Conservation (phyloP, 129 eudicot genomes). For the Cynara cardunculus region DNA sequence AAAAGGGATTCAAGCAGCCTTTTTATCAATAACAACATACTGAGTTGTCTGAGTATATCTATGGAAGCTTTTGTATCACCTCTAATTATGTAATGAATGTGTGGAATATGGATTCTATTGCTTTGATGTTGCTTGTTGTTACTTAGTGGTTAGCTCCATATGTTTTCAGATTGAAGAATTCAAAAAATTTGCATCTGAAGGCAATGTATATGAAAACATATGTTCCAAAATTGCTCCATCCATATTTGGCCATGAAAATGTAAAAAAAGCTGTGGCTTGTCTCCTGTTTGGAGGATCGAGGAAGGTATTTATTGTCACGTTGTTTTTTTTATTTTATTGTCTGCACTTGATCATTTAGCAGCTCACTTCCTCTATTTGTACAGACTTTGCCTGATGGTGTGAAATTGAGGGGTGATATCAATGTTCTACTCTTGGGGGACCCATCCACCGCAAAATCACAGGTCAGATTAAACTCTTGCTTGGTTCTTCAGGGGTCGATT, state of each 20-base stretch:
- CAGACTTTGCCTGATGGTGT: constrained; percentile 97
- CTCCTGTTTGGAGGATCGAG: constrained; percentile 96
- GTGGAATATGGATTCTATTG: neutral
- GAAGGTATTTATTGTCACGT: constrained; percentile 54
- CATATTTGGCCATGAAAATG: constrained; percentile 85
- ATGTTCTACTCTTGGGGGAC: constrained; percentile 94
- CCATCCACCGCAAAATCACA: constrained; percentile 99
- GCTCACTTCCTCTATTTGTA: constrained; percentile 11
- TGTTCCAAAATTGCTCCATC: constrained; percentile 98
- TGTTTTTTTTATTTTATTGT: neutral
- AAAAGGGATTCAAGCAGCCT: neutral
- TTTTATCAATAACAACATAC: neutral
- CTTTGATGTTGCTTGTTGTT: neutral
- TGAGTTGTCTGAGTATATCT: neutral
- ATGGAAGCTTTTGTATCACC: neutral
- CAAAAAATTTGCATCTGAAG: constrained; percentile 82
- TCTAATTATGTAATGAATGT: neutral
- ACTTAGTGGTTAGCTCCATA: neutral
- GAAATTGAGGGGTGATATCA: constrained; percentile 92
- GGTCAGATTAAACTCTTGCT: constrained; percentile 35
- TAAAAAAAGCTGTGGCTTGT: constrained; percentile 91
- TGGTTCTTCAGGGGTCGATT: neutral
- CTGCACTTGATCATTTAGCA: neutral
- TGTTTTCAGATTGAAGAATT: constrained; percentile 81
- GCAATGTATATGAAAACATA: constrained; percentile 62